Evolutionary conservation across 108 stramenopile genomes (phyloP).

Genomic region (Bacterosira constricta): DNA sequence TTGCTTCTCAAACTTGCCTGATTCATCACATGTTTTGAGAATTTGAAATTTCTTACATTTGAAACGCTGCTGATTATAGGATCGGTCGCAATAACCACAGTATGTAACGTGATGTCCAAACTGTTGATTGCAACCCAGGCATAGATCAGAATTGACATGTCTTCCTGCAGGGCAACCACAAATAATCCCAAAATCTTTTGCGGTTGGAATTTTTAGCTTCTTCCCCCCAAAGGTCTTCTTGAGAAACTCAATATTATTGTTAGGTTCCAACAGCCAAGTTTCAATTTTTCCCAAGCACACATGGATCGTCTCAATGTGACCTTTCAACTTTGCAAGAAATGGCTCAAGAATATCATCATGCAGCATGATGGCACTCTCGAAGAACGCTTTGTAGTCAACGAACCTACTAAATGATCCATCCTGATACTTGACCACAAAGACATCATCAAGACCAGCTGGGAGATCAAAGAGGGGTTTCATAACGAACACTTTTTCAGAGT

Average conservation of each 20-base stretch:
- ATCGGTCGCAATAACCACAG: too few relatives aligned
- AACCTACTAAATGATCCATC: slow-evolving; percentile 1
- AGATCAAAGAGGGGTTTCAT: slow-evolving; percentile 4
- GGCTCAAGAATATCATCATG: slow-evolving; percentile 40
- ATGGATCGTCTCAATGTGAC: slow-evolving; percentile 39
- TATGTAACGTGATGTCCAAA: not conserved
- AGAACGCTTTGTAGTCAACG: slow-evolving; percentile 36
- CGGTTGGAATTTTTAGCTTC: not conserved
- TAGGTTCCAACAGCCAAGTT: slow-evolving; percentile 37
- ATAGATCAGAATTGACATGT: not conserved
- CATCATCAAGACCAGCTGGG: slow-evolving; percentile 3
- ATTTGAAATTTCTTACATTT: slow-evolving; percentile 10
- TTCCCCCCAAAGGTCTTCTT: slow-evolving; percentile 16
- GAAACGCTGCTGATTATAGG: not conserved
- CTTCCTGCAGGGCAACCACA: not conserved
- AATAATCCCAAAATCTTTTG: not conserved
- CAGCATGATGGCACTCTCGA: slow-evolving; percentile 25
- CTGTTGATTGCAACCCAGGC: not conserved
- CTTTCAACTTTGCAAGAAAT: slow-evolving; percentile 37
- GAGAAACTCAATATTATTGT: slow-evolving; percentile 2
- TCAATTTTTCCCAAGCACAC: slow-evolving; percentile 51
- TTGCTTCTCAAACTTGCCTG: slow-evolving; percentile 4
- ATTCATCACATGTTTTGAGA: not conserved
- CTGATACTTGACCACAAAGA: not conserved
- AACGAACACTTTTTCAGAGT: not conserved